Percentiles rank a stretch among this genome's conserved stretches.
Conservation (phyloP, 495 filamentous ascomycete genomes). For the Hypoxylon intermedium region DNA sequence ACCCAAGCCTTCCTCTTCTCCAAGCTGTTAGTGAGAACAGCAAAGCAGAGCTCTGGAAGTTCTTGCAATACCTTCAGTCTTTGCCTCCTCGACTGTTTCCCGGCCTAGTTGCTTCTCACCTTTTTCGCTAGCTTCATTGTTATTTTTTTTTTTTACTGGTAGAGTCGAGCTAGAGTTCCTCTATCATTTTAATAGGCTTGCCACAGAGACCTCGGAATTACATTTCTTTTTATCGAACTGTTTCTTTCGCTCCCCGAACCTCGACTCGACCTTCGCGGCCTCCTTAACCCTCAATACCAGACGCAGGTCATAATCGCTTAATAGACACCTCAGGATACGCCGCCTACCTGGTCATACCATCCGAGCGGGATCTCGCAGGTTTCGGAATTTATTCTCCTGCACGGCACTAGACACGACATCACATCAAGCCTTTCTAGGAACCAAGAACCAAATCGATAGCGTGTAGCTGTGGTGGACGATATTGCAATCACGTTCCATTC, state of each 20-base stretch:
- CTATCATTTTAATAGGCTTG: conserved; percentile 28
- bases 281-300: conserved; percentile 5
- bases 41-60: conserved; percentile 62
- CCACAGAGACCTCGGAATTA: conserved; percentile 3
- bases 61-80: conserved; percentile 47
- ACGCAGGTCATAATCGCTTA: not conserved
- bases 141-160: conserved; percentile 8
- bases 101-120: conserved; percentile 19
- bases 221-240: not conserved
- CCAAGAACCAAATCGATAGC: conserved; percentile 6
- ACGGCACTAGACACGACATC: conserved; percentile 14
- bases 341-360: conserved; percentile 14
- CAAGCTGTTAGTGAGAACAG: conserved; percentile 37
- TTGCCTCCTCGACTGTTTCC: conserved; percentile 22
- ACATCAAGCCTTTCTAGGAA: conserved; percentile 5
- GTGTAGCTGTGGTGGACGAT: conserved; percentile 14
- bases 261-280: not conserved
- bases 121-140: conserved; percentile 25
- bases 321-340: not conserved
- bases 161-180: conserved; percentile 29
- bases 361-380: conserved; percentile 30
- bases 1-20: conserved; percentile 48
- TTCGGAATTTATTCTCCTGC: conserved; percentile 20
- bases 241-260: not conserved
- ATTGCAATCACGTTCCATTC: conserved; percentile 18